These are phyloP conservation scores for Hypoxylon fuscum DNA, from an alignment of 495 filamentous ascomycete genomes.

Conservation along the genomic window DNA sequence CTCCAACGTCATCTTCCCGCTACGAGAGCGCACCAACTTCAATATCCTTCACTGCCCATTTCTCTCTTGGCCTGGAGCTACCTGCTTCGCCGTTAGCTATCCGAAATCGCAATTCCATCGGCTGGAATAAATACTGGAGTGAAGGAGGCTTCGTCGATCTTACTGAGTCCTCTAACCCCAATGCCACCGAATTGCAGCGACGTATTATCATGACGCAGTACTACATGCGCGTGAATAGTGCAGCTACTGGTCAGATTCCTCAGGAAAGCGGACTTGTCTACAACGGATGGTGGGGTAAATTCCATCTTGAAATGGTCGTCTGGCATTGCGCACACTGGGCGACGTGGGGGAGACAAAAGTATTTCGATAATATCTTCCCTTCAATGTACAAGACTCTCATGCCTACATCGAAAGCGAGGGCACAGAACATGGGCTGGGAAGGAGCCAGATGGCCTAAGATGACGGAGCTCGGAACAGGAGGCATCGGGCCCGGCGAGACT, in stretches of 20 bases:
- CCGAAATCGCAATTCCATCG: constrained; percentile 17
- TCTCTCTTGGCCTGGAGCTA: constrained; percentile 22
- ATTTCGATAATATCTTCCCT: constrained; percentile 47
- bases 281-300: constrained; percentile 55
- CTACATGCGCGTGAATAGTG: constrained; percentile 58
- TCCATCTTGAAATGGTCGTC: constrained; percentile 42
- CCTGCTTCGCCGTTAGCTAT: constrained; percentile 27
- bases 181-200: constrained; percentile 56
- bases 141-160: constrained; percentile 58
- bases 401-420: constrained; percentile 49
- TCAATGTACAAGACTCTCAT: constrained; percentile 54
- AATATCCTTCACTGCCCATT: constrained; percentile 32
- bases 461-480: constrained; percentile 54
- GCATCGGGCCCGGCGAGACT: constrained; percentile 55
- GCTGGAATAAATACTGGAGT: constrained; percentile 55
- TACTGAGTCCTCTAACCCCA: constrained; percentile 44
- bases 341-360: constrained; percentile 50
- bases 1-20: constrained; percentile 2
- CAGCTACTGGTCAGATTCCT: constrained; percentile 41
- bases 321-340: constrained; percentile 57
- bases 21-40: constrained; percentile 2
- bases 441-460: constrained; percentile 58
- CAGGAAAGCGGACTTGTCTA: constrained; percentile 54
- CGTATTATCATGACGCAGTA: constrained; percentile 61
- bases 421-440: constrained; percentile 51